Evolutionary conservation across 202 grass and related monocot genomes (phyloP).

Genomic region (Dendrocalamus latiflorus): DNA sequence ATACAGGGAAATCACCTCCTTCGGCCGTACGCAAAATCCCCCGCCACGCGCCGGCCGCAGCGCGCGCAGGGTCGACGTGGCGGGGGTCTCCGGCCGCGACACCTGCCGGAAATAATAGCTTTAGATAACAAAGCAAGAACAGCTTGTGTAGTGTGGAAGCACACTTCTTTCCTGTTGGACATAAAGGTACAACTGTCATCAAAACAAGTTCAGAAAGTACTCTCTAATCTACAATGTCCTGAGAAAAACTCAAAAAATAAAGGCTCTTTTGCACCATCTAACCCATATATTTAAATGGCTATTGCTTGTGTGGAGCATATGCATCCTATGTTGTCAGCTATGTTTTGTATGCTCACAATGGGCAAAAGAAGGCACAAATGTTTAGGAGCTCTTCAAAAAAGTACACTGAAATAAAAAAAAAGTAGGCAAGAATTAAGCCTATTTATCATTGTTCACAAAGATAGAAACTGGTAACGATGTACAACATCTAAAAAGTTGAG

Average conservation of each 20-base stretch:
- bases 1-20: too few species aligned
- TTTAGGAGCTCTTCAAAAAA: not conserved
- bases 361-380: not conserved
- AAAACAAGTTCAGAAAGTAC: not conserved
- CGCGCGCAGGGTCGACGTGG: too few species aligned
- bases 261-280: not conserved
- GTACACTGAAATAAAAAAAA: not conserved
- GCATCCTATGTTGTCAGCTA: not conserved
- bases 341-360: not conserved
- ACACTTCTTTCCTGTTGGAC: not conserved
- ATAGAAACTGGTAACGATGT: not conserved
- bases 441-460: not conserved
- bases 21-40: too few species aligned
- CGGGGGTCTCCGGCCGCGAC: too few species aligned
- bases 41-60: too few species aligned
- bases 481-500: not conserved
- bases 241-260: not conserved
- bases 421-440: not conserved
- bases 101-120: too few species aligned
- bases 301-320: not conserved
- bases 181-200: not conserved
- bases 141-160: not conserved
- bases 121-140: too few species aligned
- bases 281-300: not conserved
- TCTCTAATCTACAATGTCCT: not conserved